Percentiles rank a stretch among this genome's conserved stretches.
These are phyloP conservation scores for Gnomoniopsis sp. DNA, from an alignment of 2,329 filamentous ascomycete species.

Conservation along the genomic window DNA sequence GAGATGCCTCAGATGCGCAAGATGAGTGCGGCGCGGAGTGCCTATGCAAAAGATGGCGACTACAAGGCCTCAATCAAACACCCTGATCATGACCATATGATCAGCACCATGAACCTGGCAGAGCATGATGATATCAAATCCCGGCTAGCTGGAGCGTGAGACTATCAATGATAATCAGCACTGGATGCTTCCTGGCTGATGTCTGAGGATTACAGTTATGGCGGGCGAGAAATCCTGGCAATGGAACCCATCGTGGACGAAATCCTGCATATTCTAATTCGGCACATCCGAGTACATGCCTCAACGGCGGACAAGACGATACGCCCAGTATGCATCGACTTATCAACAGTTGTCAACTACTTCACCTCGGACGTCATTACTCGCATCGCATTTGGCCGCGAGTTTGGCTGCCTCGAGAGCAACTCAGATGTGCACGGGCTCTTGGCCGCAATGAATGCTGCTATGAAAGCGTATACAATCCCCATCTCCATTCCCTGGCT, in stretches of 20 bases:
- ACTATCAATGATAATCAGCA: not conserved
- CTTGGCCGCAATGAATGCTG: constrained; percentile 33
- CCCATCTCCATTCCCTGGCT: constrained; percentile 36
- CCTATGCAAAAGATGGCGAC: constrained; percentile 24
- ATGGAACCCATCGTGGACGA: constrained; percentile 22
- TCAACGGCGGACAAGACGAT: not conserved
- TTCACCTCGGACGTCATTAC: constrained; percentile 51
- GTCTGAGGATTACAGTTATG: constrained; percentile 19
- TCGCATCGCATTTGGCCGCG: constrained; percentile 41
- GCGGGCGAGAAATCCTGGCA: constrained; percentile 24
- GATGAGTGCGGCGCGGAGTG: constrained; percentile 25
- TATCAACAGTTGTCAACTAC: constrained; percentile 41
- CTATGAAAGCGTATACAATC: constrained; percentile 34
- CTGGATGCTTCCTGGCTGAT: not conserved
- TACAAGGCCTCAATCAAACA: constrained; percentile 1
- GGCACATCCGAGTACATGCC: not conserved
- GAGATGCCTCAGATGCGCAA: constrained; percentile 29
- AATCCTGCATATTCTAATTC: not conserved
- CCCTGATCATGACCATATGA: constrained; percentile 3
- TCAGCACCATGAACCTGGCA: constrained; percentile 19
- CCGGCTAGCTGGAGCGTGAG: constrained; percentile 1
- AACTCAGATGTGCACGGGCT: constrained; percentile 44
- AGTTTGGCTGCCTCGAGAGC: constrained; percentile 39
- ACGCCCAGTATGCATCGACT: constrained; percentile 32
- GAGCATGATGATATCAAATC: constrained; percentile 28